A percentile compares a stretch with the other conserved stretches of the same genome.
phyloP scores from a whole-genome alignment of 331 rosid genomes.

The Rhamnella rubrinervis region DNA sequence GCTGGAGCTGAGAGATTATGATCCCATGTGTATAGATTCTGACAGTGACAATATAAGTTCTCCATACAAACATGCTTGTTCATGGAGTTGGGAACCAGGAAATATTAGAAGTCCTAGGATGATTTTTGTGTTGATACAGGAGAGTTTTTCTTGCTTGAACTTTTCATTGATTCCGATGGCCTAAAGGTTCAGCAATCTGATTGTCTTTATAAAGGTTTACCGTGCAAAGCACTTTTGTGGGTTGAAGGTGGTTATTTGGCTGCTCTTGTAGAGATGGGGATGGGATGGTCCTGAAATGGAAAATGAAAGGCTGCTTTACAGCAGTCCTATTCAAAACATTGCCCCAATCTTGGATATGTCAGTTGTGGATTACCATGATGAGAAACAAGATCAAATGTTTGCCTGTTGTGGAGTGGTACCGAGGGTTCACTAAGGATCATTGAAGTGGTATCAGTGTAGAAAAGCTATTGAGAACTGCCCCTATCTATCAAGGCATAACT shows the following conservation, averaged over 20 bases:
- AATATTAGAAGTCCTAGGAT: constrained; percentile 54
- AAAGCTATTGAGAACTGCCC: constrained; percentile 67
- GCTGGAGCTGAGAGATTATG: constrained; percentile 78
- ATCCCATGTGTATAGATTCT: constrained; percentile 93
- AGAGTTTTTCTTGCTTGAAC: constrained; percentile 78
- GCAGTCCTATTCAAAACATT: constrained; percentile 79
- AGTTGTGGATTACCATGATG: constrained; percentile 80
- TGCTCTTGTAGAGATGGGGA: constrained; percentile 89
- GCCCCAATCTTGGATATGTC: constrained; percentile 86
- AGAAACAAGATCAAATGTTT: constrained; percentile 86
- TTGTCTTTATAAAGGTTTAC: constrained; percentile 76
- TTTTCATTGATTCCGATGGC: constrained; percentile 54
- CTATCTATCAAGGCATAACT: constrained; percentile 85
- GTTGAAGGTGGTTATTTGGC: constrained; percentile 82
- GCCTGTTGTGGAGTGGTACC: constrained; percentile 96
- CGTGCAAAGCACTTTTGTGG: constrained; percentile 84
- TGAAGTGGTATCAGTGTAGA: constrained; percentile 84
- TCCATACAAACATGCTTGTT: constrained; percentile 59
- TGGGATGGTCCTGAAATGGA: constrained; percentile 81
- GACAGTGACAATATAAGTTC: constrained; percentile 51
- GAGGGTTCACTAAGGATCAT: constrained; percentile 84
- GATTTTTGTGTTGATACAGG: constrained; percentile 82
- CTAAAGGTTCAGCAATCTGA: constrained; percentile 70
- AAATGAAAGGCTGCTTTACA: constrained; percentile 57
- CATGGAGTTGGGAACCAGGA: constrained; percentile 94